Evolutionary conservation across 495 filamentous ascomycete species (phyloP), one percentile per base, ranked within the genome.

Genomic region (Neurospora sp.): DNA sequence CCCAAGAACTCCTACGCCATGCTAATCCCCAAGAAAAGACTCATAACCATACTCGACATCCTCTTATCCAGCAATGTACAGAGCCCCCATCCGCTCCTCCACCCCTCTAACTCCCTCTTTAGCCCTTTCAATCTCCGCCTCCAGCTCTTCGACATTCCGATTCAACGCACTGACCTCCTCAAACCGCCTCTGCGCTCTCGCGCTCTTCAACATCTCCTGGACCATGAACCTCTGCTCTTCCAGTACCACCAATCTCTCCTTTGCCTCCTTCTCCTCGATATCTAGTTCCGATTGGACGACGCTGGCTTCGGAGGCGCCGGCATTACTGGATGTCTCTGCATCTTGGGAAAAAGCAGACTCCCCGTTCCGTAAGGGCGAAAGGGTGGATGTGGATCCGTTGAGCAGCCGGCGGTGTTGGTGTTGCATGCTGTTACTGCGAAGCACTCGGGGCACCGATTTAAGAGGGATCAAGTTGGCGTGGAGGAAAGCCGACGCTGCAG

Each of bases 181-280:
- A 73, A 97, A 97, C 75, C 91, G 90, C 71, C 96, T 86, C 40
- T 90, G 87, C 73, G 90, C 92, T 70, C 91, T 92, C 4, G 96
- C 95, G 69, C 92, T 90, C 7, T 86, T 89, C 69, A 98, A 87
- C 94, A 98, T 98, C 76, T 93, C 91, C 21, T 89, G 87, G 0
- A 99, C 94, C 78, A 98, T 88, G 78, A 97, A 98, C 78, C 89
- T 89, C 81, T 99, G 96, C 79, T 99, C 96, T 82, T 98, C 96
- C 0, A 99, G 85, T 31, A 99, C 92, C 54, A 97, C 93, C 21
- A 98, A 82, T 48, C 89, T 84, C 77, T 98, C 95, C 15, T 92
- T 87, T 2, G 97, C 81, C 38, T 93, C 90, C 76, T 94, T 97
- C 79, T 99, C 96, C 77, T 96, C 93, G 10, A 87, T 89, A 79